Percentiles rank a stretch among this genome's conserved stretches.
Conservation (phyloP, 2,329 filamentous ascomycete genomes). For the Beauveria pseudobassiana region DNA sequence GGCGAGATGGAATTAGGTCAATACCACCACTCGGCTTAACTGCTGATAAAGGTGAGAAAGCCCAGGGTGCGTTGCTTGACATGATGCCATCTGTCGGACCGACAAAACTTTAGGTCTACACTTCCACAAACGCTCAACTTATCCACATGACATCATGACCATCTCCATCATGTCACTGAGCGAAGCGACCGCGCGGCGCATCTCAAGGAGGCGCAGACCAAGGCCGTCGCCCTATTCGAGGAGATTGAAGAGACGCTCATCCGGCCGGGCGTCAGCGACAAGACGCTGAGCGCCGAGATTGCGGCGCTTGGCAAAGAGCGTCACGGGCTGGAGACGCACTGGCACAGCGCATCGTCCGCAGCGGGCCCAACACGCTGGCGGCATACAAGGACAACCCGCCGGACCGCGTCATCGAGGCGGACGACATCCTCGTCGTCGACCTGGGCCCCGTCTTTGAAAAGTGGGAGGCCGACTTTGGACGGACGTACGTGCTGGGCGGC, state of each 20-base stretch:
- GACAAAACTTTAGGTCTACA: not conserved
- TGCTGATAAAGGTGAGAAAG: not conserved
- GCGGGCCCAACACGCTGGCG: conserved; percentile 39
- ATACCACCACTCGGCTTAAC: not conserved
- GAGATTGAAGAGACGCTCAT: conserved; percentile 39
- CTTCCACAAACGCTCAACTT: not conserved
- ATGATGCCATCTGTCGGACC: not conserved
- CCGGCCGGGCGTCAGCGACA: conserved; percentile 40
- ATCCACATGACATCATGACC: not conserved
- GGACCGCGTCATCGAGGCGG: conserved; percentile 36
- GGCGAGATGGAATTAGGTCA: not conserved
- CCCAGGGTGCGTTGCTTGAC: not conserved
- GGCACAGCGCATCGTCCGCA: conserved; percentile 44
- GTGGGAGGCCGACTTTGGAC: conserved; percentile 47
- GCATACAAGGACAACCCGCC: conserved; percentile 43
- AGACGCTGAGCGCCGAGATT: conserved; percentile 38
- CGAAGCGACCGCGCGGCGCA: conserved; percentile 23
- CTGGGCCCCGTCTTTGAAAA: conserved; percentile 44
- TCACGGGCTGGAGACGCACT: conserved; percentile 38
- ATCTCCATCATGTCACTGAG: not conserved
- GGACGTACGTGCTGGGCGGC: conserved; percentile 42
- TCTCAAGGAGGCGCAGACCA: conserved; percentile 38
- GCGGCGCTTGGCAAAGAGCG: conserved; percentile 24
- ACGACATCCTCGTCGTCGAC: conserved; percentile 45
- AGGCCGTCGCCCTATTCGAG: conserved; percentile 37